These are phyloP conservation scores for Tylopilus intermedius DNA, from an alignment of 768 basidiomycete genomes.

Conservation along the genomic window DNA sequence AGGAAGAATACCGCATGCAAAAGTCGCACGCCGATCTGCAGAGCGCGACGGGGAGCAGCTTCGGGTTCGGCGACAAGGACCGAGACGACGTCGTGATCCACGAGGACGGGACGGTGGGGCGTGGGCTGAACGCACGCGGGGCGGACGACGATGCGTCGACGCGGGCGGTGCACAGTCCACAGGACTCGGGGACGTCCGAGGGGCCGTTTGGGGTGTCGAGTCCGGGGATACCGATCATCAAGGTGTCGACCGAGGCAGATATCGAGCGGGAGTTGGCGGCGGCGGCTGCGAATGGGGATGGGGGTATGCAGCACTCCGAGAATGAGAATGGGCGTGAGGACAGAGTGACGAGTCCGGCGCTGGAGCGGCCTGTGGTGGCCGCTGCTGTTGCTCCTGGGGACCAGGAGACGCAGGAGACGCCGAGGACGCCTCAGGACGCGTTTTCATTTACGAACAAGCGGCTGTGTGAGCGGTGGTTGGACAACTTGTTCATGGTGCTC, in stretches of 20 bases:
- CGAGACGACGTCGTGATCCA: conserved; percentile 43
- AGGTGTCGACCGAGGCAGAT: conserved; percentile 69
- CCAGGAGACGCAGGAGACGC: conserved; percentile 19
- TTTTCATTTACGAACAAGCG: conserved; percentile 96
- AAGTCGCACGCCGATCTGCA: conserved; percentile 76
- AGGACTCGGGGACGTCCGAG: conserved; percentile 26
- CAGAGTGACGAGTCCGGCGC: conserved; percentile 23
- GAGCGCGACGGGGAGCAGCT: conserved; percentile 21
- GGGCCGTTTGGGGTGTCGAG: conserved; percentile 7
- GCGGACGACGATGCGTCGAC: conserved; percentile 71
- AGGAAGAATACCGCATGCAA: conserved; percentile 98
- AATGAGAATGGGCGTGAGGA: conserved; percentile 19
- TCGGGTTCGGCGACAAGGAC: background rate
- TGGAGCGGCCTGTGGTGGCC: conserved; percentile 43
- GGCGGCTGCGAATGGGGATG: conserved; percentile 21
- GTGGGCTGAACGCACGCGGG: conserved; percentile 3
- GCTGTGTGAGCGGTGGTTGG: conserved; percentile 94
- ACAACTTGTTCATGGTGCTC: conserved; percentile 96
- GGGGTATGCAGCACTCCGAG: background rate
- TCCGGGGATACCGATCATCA: conserved; percentile 59
- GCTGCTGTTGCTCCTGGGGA: conserved; percentile 29
- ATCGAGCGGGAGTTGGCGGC: conserved; percentile 39
- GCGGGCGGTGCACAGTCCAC: conserved; percentile 45
- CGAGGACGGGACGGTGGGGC: conserved; percentile 55
- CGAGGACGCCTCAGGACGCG: conserved; percentile 45